These are phyloP conservation scores for Fusarium clavum DNA, from an alignment of 2,329 filamentous ascomycete genomes.

Conservation along the genomic window DNA sequence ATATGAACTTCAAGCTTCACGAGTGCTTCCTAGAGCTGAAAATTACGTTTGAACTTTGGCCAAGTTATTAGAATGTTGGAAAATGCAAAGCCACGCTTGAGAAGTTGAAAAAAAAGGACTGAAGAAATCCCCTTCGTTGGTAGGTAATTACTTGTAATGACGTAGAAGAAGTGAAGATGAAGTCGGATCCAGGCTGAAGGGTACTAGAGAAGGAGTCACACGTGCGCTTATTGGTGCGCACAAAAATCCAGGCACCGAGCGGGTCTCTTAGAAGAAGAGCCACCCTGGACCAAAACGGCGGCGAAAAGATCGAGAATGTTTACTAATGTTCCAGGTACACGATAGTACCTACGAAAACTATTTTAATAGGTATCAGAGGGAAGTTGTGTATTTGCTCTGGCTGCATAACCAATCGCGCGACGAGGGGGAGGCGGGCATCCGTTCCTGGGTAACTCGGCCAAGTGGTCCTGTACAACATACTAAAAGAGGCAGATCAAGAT, in stretches of 20 bases:
- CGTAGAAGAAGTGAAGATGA: slow-evolving; percentile 30
- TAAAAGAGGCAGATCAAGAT: no score
- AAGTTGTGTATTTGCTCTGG: not conserved
- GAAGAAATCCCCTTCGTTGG: not conserved
- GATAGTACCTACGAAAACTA: not conserved
- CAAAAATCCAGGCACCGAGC: slow-evolving; percentile 28
- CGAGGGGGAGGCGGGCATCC: no score
- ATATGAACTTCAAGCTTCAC: slow-evolving; percentile 10
- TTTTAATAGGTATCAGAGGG: not conserved
- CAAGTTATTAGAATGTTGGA: not conserved
- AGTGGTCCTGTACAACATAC: no score
- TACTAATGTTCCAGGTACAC: not conserved
- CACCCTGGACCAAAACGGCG: not conserved
- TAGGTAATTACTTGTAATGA: slow-evolving; percentile 21
- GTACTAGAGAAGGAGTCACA: slow-evolving; percentile 1
- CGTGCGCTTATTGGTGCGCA: slow-evolving; percentile 30
- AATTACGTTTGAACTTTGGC: not conserved
- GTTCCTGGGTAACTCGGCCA: no score
- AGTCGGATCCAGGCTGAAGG: slow-evolving; percentile 16
- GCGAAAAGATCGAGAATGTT: not conserved
- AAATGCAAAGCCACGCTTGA: not conserved
- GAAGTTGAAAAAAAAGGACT: not conserved
- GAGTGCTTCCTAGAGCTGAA: not conserved
- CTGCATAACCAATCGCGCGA: no score
- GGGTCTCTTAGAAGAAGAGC: slow-evolving; percentile 5